Evolutionary conservation across 352 stramenopile species (phyloP), one percentile per base, ranked within the genome.

Genomic region (Phytophthora rubi): DNA sequence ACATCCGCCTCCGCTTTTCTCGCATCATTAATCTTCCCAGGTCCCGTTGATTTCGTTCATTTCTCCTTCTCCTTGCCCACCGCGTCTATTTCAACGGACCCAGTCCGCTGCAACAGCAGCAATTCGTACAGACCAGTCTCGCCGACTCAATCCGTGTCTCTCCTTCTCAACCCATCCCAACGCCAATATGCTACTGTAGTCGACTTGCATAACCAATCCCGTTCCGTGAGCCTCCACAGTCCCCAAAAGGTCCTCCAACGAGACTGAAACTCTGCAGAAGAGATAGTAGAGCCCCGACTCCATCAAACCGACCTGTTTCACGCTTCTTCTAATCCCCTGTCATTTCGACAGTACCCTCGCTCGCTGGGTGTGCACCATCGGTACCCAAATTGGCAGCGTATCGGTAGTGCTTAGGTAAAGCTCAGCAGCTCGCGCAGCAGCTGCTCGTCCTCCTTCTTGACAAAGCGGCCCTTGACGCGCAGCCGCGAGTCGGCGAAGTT

Each of bases 401-500:
- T 33, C 28, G 59, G n/a, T n/a, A n/a, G n/a, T n/a, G n/a, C 18
- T 69, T 93, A 94, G n/a, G 86, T 94, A 67, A 94, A 92, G 59
- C 86, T 94, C 44, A 94, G 73, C 63, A 94, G 65, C 68, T 94
- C 86, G 10, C 91, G 86, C 72, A 97, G 71, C 57, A 97, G 63
- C 60, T 97, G 85, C 70, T 97, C 91, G 72, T 99, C 97, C 77
- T 99, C 97, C 66, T 99, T 99, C 68, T 98, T 99, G 16, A 99
- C 97, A 72, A 99, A 99, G 2, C 97, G 86, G 12, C 97, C 94
- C 77, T 99, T 99, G 8, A 99, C 97, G 39, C 97, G 84, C 64
- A 99, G 73, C 68, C 97, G 83, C 71, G 93, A 98, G 80, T 99
- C 97, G 18, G 97, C 97, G 91, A 99, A 99, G 66, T 99, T 99